Evolutionary conservation across 2,329 filamentous ascomycete species (phyloP), one percentile per base, ranked within the genome.

Genomic region (Trichoderma lentiforme): DNA sequence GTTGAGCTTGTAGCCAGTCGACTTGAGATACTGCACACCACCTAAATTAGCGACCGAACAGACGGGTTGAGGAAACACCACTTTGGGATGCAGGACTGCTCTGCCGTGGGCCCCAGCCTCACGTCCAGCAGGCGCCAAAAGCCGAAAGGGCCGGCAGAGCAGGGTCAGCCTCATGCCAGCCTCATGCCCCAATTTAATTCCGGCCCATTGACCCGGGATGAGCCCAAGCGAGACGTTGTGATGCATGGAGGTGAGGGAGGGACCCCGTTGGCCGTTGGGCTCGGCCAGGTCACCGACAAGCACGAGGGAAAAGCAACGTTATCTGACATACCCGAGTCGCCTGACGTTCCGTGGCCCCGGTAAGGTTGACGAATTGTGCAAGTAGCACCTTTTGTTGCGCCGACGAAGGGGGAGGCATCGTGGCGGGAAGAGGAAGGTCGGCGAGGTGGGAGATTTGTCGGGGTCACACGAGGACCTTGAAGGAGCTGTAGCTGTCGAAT

Each of bases 1-100:
- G 71, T 88, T 84, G 7, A 89, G 77, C 76, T 84, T 86, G 77
- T 85, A 89, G 60, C 82, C 81, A 6, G 83, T 77, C 61, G 80
- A 82, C 75, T 84, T 88, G 26, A 87, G 81, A 74, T 81, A 87
- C 86, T 88, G 73, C 72, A 73, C 69, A 43, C 73, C 58, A 63
- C 34, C 57, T 62, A 39, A 26, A 57, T 73, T 34, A 73, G 72
- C 67, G 30, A 47, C 53, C 70, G 47, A 64, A 47, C 60, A 39
- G 15, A 57, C 71, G 57, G 67, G n/a, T 34, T 53, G 28, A 57
- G 60, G 51, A 72, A 51, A 60, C 71, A 61, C 67, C 64, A 60
- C 34, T 65, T 65, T 58, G 66, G 67, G 32, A 71, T 63, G 57
- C 67, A 64, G 6, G 64, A 21, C 58, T 58, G 53, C 34, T 47